Conservation (phyloP, 257 asterid genomes). For the Fraxinus anomala region DNA sequence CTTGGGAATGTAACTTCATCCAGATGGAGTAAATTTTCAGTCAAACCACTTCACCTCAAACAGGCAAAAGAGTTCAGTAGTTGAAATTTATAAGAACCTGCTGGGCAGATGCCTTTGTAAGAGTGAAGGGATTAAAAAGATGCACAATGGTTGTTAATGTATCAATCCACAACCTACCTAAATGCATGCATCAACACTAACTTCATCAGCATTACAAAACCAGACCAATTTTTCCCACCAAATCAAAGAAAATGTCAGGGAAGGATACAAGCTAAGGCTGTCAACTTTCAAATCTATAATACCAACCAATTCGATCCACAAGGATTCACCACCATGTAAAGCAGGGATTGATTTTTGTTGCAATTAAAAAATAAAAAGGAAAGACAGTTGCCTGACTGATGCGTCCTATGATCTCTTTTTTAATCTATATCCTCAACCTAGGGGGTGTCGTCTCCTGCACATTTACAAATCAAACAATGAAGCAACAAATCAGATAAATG, state of each 20-base stretch:
- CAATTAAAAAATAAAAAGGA: conserved; percentile 27
- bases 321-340: conserved; percentile 29
- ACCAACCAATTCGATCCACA: conserved; percentile 22
- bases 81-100: too few species aligned
- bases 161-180: too few species aligned
- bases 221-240: conserved; percentile 31
- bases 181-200: conserved; percentile 21
- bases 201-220: conserved; percentile 34
- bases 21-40: too few species aligned
- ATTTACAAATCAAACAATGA: conserved; percentile 18
- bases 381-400: conserved; percentile 35
- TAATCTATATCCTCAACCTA: conserved; percentile 53
- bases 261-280: conserved; percentile 29
- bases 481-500: conserved; percentile 17
- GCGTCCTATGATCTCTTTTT: conserved; percentile 33
- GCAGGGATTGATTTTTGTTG: conserved; percentile 26
- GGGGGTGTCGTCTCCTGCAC: conserved; percentile 85
- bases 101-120: too few species aligned
- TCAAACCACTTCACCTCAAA: too few species aligned
- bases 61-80: too few species aligned
- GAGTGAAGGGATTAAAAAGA: too few species aligned
- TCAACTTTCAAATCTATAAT: conserved; percentile 28
- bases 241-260: conserved; percentile 33
- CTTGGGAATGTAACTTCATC: too few species aligned
- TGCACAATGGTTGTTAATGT: too few species aligned